phyloP scores from a whole-genome alignment of 1,284 basidiomycete species.

The Trichosporon asahii region DNA sequence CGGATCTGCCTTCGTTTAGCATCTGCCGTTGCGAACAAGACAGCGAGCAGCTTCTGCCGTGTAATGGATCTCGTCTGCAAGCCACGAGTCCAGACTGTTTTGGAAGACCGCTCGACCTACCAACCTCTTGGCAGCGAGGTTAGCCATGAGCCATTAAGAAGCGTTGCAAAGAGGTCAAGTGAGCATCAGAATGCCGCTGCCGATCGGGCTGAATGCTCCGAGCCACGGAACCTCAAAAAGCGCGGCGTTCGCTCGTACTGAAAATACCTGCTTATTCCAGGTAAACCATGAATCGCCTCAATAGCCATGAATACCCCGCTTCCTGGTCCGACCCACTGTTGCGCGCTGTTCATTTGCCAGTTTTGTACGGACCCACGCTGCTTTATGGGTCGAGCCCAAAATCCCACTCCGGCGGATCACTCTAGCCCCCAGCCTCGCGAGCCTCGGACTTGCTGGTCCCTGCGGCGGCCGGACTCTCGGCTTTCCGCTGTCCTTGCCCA shows the following conservation, averaged over 20 bases:
- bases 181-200: not conserved
- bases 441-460: too few species aligned
- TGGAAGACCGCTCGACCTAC: too few species aligned
- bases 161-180: not conserved
- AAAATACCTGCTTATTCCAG: not conserved
- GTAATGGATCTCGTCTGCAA: too few species aligned
- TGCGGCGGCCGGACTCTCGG: too few species aligned
- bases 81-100: too few species aligned
- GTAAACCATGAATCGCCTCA: not conserved
- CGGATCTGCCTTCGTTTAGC: too few species aligned
- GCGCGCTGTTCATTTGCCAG: not conserved
- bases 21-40: too few species aligned
- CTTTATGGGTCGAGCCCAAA: not conserved
- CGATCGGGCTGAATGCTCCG: not conserved
- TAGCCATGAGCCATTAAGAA: too few species aligned
- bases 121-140: too few species aligned
- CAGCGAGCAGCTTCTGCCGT: too few species aligned
- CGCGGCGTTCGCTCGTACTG: not conserved
- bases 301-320: not conserved
- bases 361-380: too few species aligned
- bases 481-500: too few species aligned
- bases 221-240: not conserved
- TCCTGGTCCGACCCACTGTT: not conserved
- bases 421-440: not conserved
- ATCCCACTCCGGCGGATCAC: not conserved